Evolutionary conservation across 31 red algal genomes (phyloP).

Genomic region (Asparagopsis taxiformis): DNA sequence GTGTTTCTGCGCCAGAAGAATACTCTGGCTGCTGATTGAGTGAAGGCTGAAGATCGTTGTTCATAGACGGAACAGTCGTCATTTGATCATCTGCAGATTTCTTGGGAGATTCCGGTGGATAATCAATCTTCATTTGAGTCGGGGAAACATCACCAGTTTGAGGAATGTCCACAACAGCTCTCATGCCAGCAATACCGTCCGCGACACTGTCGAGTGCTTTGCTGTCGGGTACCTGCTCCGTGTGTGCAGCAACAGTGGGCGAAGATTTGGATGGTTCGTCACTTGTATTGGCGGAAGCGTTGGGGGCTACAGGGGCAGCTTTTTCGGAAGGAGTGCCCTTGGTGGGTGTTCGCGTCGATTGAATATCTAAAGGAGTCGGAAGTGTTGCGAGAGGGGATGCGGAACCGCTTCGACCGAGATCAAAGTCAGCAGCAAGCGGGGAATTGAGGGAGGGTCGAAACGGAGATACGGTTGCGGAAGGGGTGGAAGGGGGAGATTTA

Average conservation of each 20-base stretch:
- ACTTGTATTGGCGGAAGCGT: neutral
- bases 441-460: slow-evolving; percentile 6
- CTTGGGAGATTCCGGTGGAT: slow-evolving; percentile 12
- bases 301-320: neutral
- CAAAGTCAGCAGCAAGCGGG: slow-evolving; percentile 1
- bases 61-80: neutral
- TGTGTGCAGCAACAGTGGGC: neutral
- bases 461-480: slow-evolving; percentile 6
- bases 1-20: too few species aligned
- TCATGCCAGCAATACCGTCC: slow-evolving; percentile 22
- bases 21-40: too few species aligned
- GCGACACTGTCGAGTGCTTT: slow-evolving; percentile 12
- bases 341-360: neutral
- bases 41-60: too few species aligned
- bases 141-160: slow-evolving; percentile 1
- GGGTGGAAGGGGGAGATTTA: too few species aligned
- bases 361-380: neutral
- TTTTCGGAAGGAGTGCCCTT: neutral
- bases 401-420: slow-evolving; percentile 13
- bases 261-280: neutral
- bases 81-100: neutral
- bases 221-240: slow-evolving; percentile 10
- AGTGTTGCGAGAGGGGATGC: slow-evolving; percentile 4
- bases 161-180: slow-evolving; percentile 12
- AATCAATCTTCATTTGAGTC: slow-evolving; percentile 4